Conservation (phyloP, 768 basidiomycete genomes). For the Lactifluus pinguis region DNA sequence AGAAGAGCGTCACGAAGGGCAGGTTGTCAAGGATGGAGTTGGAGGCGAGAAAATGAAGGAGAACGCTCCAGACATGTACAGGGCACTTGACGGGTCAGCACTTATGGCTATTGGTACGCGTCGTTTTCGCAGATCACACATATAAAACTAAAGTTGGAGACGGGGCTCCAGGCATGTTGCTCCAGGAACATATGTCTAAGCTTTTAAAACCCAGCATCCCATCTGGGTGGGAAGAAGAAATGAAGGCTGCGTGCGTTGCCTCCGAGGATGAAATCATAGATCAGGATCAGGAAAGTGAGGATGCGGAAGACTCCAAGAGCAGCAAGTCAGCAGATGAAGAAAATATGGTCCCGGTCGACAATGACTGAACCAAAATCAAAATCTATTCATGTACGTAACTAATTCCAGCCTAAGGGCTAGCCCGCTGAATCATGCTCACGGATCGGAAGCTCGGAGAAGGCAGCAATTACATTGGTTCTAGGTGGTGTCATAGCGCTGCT, state of each 20-base stretch:
- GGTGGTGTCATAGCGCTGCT: neutral
- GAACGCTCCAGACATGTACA: constrained; percentile 57
- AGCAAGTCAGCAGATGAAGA: neutral
- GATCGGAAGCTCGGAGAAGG: neutral
- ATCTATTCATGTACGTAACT: neutral
- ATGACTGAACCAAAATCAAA: neutral
- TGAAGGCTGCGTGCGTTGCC: constrained; percentile 3
- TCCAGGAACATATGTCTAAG: constrained; percentile 54
- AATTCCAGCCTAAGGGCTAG: no score
- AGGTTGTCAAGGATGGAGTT: constrained; percentile 8
- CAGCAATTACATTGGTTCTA: neutral
- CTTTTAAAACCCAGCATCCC: constrained; percentile 34
- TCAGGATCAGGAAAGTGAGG: neutral
- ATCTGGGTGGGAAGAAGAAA: constrained; percentile 38
- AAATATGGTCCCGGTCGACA: neutral
- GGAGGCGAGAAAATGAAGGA: constrained; percentile 17
- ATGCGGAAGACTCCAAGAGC: neutral
- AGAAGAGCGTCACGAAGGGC: constrained; percentile 16
- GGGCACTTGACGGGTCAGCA: constrained; percentile 61
- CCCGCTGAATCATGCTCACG: neutral
- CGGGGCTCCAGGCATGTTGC: constrained; percentile 43
- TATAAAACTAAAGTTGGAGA: neutral
- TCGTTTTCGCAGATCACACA: neutral
- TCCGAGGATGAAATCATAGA: neutral
- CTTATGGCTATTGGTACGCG: constrained; percentile 59